Base-by-base conservation (phyloP, 192 early-diverging fungal genomes). In the Umbelopsis ramanniana region DNA sequence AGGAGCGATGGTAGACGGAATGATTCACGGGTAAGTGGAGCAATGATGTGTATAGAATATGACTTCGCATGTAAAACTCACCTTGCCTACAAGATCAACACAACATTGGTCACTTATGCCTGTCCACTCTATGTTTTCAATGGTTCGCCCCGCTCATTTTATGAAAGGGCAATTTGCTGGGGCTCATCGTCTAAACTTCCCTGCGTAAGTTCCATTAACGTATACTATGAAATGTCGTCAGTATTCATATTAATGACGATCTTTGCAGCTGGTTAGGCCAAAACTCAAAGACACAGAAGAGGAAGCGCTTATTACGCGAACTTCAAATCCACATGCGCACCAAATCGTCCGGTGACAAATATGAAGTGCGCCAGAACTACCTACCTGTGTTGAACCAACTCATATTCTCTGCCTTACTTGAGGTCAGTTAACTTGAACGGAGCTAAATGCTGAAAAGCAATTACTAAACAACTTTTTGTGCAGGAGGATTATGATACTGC, bases 61-160 rank as follows among this genome's bases (percentile, higher is more conserved):
- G 21, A 9, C 4, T 14, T 35, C 11, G 0, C 10, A 5, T 19
- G n/a, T 5, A 19, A 2, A 29, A 46, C 66, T 57, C 4, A 60
- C 15, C 24, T 52, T 14, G 24, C 5, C 46, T 53, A 46, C 26
- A 78, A 94, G 93, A 47, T 85, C 88, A 22, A 76, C 72, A 43
- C 93, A 97, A 73, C 90, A 96, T 67, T 99, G 95, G 94, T 87
- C 89, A 9, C 82, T 99, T 40, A 90, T 98, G 91, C 95, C 94
- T 29, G 82, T 92, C 22, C 95, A 97, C 68, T 91, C 90, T 0
- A 89, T 89, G 1, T 83, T 95, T 23, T 96, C 96, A 5, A 94
- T 92, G 63, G 89, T 96, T 4, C 82, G 91, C 11, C 98, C 98
- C 6, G 82, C 91, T 35, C 96, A 89, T 80, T 93, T 89, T 70